Base-by-base conservation (phyloP, 83 land plant genomes). In the Diphasiastrum complanatum region DNA sequence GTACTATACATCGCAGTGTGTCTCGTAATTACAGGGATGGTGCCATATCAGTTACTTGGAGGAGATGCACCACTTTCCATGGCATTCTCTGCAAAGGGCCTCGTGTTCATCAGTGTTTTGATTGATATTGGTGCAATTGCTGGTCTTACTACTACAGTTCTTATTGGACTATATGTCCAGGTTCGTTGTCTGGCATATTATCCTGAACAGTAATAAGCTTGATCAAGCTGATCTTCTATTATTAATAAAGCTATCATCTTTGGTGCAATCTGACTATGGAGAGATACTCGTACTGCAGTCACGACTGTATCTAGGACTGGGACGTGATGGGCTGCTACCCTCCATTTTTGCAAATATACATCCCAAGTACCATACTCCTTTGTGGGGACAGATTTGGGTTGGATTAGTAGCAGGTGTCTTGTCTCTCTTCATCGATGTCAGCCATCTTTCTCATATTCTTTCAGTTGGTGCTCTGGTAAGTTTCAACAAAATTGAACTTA, bases 111-210 rank as follows among this genome's bases (percentile, higher is more conserved):
- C 27, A 75, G 89, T 22, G 50, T 77, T 28, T 56, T 93, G 43
- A 93, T 93, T 45, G 84, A 91, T 48, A 58, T 93, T 25, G 99
- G 86, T 60, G 96, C 96, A 63, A 83, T 89, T 45, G 87, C 85
- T 48, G 99, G 99, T 68, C 81, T 93, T 51, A 80, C 96, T 8
- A 93, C 99, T 37, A 93, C 96, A 14, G 82, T 93, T 51, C 79
- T 89, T 16, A 89, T 93, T 67, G 96, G 96, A 26, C 77, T 93
- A 23, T 93, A 93, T 80, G 96, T 89, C 70, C 99, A 93, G 99
- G 96, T 93, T 55, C 64, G 5, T n/a, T n/a, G n/a, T n/a, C n/a
- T n/a, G 19, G 32, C 40, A 10, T 35, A 8, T 33, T 19, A 63
- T 61, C n/a, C n/a, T n/a, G n/a, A n/a, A n/a, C n/a, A n/a, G n/a